phyloP scores from a whole-genome alignment of 1,139 yeast genomes.

The Debaryomyces subglobosus region DNA sequence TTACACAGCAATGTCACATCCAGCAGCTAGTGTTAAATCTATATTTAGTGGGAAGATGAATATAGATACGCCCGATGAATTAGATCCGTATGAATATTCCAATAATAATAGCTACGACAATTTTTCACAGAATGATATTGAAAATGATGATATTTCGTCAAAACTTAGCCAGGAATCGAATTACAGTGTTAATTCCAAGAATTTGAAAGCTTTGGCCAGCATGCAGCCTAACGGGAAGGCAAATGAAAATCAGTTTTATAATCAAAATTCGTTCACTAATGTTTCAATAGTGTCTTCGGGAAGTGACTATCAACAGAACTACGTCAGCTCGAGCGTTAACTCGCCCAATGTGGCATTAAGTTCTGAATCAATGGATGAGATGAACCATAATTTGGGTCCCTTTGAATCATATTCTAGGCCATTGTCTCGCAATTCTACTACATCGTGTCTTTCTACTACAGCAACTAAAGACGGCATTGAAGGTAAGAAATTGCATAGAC shows the following conservation, averaged over 20 bases:
- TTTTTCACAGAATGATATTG: constrained; percentile 9
- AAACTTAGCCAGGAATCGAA: constrained; percentile 20
- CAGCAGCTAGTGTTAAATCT: constrained; percentile 48
- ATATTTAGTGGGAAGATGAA: constrained; percentile 42
- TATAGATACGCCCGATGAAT: constrained; percentile 29
- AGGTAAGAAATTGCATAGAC: constrained; percentile 57
- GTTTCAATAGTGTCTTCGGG: constrained; percentile 30
- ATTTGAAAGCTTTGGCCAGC: constrained; percentile 17
- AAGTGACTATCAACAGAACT: constrained; percentile 25
- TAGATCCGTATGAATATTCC: constrained; percentile 21
- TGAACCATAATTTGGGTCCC: not conserved
- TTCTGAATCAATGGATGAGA: not conserved
- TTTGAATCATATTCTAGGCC: constrained; percentile 48
- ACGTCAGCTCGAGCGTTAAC: not conserved
- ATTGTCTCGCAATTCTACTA: constrained; percentile 60
- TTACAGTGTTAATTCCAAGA: constrained; percentile 27
- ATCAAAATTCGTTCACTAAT: constrained; percentile 23
- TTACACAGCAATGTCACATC: constrained; percentile 37
- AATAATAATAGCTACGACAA: constrained; percentile 9
- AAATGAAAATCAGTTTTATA: constrained; percentile 3
- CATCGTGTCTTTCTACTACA: constrained; percentile 68
- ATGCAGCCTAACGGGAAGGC: constrained; percentile 1
- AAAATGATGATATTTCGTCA: constrained; percentile 10
- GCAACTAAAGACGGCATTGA: constrained; percentile 76
- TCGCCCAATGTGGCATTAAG: not conserved